A percentile compares a stretch with the other conserved stretches of the same genome.
phyloP scores from a whole-genome alignment of 2,329 filamentous ascomycete species.

The Ascochyta pisi region DNA sequence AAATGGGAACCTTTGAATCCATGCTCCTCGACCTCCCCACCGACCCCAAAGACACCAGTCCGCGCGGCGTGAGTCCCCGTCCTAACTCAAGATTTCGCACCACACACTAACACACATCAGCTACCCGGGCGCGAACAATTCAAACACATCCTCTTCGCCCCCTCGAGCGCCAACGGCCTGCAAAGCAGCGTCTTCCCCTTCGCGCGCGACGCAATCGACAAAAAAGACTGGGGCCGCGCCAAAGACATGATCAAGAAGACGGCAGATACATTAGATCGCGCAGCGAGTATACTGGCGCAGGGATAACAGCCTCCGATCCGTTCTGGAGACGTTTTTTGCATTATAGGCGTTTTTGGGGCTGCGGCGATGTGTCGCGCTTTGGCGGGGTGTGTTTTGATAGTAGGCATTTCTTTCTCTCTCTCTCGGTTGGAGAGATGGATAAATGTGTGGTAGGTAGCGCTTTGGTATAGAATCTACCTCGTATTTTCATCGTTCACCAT shows the following conservation, averaged over 20 bases:
- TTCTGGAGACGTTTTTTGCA: background rate
- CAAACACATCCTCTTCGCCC: constrained; percentile 90
- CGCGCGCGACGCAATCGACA: constrained; percentile 80
- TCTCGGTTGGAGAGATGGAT: too few relatives aligned
- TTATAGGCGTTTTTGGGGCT: background rate
- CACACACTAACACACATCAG: constrained; percentile 18
- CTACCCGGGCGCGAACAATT: constrained; percentile 88
- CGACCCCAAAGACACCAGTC: constrained; percentile 51
- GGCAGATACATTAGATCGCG: too few relatives aligned
- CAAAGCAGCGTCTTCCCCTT: constrained; percentile 75
- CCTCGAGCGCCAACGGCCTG: constrained; percentile 75
- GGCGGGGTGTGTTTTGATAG: too few relatives aligned
- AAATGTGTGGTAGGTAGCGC: too few relatives aligned
- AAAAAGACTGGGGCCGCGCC: constrained; percentile 72
- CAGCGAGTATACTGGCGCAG: too few relatives aligned
- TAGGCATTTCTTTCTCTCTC: too few relatives aligned
- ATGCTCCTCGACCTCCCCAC: constrained; percentile 77
- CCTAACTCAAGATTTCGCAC: background rate
- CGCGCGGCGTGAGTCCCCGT: constrained; percentile 68
- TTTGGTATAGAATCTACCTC: too few relatives aligned
- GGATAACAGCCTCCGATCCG: too few relatives aligned
- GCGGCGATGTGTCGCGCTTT: background rate
- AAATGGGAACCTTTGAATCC: constrained; percentile 82
- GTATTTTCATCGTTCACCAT: too few relatives aligned
- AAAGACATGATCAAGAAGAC: constrained; percentile 50